Conservation (phyloP, 352 stramenopile genomes). For the Aphanomyces stellatus region DNA sequence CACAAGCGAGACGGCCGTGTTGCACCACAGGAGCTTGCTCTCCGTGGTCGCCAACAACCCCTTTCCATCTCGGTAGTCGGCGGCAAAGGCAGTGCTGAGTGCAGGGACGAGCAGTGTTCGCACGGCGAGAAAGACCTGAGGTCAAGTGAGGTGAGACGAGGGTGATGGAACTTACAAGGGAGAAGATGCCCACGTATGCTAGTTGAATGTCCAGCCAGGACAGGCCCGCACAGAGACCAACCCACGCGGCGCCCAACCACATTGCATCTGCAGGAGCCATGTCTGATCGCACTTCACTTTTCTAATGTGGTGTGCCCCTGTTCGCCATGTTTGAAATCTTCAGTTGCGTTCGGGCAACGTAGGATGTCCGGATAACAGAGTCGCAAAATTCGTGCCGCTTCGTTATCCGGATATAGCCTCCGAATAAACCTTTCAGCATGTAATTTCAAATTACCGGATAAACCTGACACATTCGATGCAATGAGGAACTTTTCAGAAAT, state of each 20-base stretch:
- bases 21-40: slow-evolving; percentile 7
- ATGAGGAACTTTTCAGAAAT: no score
- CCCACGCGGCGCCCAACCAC: neutral
- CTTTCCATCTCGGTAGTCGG: neutral
- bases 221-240: neutral
- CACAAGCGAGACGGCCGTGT: slow-evolving; percentile 9
- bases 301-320: no score
- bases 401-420: no score
- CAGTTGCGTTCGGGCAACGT: no score
- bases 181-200: neutral
- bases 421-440: no score
- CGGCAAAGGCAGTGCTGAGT: neutral
- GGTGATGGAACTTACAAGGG: neutral
- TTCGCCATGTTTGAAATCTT: no score
- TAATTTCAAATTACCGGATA: no score
- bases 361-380: no score
- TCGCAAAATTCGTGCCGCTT: no score
- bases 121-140: slow-evolving; percentile 2
- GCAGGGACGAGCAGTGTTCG: neutral
- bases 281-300: no score
- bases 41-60: neutral
- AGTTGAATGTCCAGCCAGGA: neutral
- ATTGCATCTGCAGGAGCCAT: no score
- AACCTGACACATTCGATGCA: no score
- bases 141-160: neutral